Conservation (phyloP, 306 rosid genomes). For the Pyrus betulifolia region DNA sequence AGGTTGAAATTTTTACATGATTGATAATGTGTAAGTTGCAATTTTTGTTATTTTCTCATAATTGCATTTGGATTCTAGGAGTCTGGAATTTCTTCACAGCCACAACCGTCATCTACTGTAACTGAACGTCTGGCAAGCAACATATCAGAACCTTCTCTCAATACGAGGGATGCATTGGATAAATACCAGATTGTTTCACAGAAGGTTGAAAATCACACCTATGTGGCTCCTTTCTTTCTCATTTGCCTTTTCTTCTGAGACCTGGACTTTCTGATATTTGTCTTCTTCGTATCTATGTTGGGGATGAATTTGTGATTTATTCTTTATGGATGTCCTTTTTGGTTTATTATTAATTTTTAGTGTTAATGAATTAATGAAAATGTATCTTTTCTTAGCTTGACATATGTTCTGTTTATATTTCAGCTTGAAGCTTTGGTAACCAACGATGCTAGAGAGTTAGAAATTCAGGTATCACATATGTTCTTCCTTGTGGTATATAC, state of each 20-base stretch:
- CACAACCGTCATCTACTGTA: conserved; percentile 48
- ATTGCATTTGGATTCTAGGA: conserved; percentile 47
- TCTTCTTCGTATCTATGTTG: neutral
- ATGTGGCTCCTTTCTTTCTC: conserved; percentile 2
- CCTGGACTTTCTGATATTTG: neutral
- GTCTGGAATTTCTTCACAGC: conserved; percentile 67
- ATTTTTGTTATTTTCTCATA: conserved; percentile 19
- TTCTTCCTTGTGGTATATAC: neutral
- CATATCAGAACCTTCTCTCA: conserved; percentile 69
- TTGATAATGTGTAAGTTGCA: neutral
- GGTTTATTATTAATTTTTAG: neutral
- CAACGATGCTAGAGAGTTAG: conserved; percentile 64
- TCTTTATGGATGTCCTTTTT: neutral
- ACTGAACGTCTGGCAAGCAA: conserved; percentile 70
- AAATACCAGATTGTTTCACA: conserved; percentile 82
- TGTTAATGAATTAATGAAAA: neutral
- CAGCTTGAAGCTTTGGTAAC: conserved; percentile 80
- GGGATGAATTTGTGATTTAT: neutral
- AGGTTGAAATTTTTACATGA: conserved; percentile 30
- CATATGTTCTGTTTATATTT: conserved; percentile 18
- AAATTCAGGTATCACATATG: conserved; percentile 57
- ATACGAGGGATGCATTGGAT: conserved; percentile 87
- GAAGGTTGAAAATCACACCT: conserved; percentile 45
- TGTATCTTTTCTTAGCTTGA: conserved; percentile 7
- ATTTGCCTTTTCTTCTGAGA: neutral